A percentile compares a stretch with the other conserved stretches of the same genome.
Evolutionary conservation across 2,329 filamentous ascomycete genomes (phyloP).

Genomic region (Orbilia ellipsospora): DNA sequence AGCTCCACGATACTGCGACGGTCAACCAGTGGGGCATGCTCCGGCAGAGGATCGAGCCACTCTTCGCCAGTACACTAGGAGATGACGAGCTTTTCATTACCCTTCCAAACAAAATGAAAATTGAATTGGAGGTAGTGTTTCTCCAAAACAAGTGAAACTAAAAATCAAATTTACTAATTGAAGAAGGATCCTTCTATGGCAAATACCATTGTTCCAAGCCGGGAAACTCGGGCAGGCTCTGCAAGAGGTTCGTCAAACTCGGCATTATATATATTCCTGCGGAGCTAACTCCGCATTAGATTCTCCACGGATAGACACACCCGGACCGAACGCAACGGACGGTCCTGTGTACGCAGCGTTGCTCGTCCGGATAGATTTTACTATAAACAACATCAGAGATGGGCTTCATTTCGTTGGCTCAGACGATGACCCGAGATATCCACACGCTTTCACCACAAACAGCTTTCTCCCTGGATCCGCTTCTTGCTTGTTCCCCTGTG

Average conservation of each 20-base stretch:
- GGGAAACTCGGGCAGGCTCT: constrained; percentile 34
- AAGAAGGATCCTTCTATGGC: constrained; percentile 43
- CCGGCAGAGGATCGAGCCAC: constrained; percentile 73
- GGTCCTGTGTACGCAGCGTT: constrained; percentile 69
- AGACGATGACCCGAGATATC: constrained; percentile 82
- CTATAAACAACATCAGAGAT: constrained; percentile 79
- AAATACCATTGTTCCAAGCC: constrained; percentile 29
- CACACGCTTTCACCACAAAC: constrained; percentile 90
- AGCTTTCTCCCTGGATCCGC: constrained; percentile 80
- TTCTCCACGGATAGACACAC: constrained; percentile 61
- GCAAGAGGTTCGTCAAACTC: constrained; percentile 35
- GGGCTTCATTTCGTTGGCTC: constrained; percentile 92
- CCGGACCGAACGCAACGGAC: constrained; percentile 61
- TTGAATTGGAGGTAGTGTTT: constrained; percentile 66
- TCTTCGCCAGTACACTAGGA: constrained; percentile 66
- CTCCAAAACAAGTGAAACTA: neutral
- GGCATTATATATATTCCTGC: neutral
- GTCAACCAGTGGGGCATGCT: constrained; percentile 82
- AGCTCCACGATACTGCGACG: constrained; percentile 71
- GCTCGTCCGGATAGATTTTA: constrained; percentile 78
- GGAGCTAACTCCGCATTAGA: constrained; percentile 48
- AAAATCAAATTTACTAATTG: constrained; percentile 12
- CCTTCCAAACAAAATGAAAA: constrained; percentile 71
- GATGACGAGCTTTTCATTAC: constrained; percentile 70
- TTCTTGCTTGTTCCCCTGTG: constrained; percentile 89